A percentile compares a stretch with the other conserved stretches of the same genome.
phyloP scores from a whole-genome alignment of 768 basidiomycete species.

The Lactarius akahatsu region DNA sequence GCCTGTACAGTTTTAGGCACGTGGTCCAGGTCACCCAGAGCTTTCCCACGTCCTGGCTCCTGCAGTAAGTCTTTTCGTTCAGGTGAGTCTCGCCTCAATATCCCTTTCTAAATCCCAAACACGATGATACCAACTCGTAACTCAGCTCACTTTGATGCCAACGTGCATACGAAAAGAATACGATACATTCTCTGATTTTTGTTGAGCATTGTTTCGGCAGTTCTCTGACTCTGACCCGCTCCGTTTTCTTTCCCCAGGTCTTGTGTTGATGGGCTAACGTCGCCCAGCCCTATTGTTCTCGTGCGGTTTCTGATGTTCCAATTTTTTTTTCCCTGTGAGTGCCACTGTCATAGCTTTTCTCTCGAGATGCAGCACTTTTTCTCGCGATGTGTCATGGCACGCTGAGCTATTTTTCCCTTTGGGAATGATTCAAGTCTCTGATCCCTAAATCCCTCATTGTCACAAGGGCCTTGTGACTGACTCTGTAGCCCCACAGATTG shows the following conservation, averaged over 20 bases:
- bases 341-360: constrained; percentile 15
- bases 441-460: constrained; percentile 31
- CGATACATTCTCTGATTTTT: constrained; percentile 43
- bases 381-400: constrained; percentile 58
- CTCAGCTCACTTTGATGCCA: constrained; percentile 69
- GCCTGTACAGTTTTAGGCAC: constrained; percentile 28
- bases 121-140: constrained; percentile 39
- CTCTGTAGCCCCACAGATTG: constrained; percentile 5
- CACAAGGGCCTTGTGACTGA: constrained; percentile 2
- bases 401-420: constrained; percentile 55
- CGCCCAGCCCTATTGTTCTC: background rate
- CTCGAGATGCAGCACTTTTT: constrained; percentile 49
- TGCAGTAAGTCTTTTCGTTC: too few species aligned
- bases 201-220: background rate
- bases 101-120: background rate
- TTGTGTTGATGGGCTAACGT: background rate
- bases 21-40: background rate
- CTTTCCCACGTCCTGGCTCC: background rate
- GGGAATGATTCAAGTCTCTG: constrained; percentile 86
- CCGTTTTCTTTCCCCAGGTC: constrained; percentile 9
- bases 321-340: constrained; percentile 34
- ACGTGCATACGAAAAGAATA: constrained; percentile 53
- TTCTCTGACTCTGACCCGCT: constrained; percentile 15
- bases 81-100: constrained; percentile 12
- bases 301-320: background rate